phyloP scores from a whole-genome alignment of 805 yeast species.

The Lipomyces chichibuensis region DNA sequence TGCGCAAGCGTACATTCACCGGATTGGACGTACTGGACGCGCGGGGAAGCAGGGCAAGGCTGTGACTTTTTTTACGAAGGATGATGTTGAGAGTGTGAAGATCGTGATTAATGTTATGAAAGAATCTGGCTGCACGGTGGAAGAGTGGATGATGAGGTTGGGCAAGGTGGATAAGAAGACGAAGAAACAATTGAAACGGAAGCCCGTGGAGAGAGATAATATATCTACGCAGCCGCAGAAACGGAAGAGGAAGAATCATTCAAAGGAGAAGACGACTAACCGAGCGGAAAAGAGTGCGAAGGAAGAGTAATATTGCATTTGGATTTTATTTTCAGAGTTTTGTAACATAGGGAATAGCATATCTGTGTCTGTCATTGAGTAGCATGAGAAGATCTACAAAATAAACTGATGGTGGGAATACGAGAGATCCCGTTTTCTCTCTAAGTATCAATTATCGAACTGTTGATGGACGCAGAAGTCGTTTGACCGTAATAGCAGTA shows the following conservation, averaged over 20 bases:
- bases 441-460: not conserved
- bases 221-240: constrained; percentile 45
- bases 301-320: not conserved
- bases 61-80: constrained; percentile 89
- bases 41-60: constrained; percentile 87
- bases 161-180: constrained; percentile 68
- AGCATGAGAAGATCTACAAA: not conserved
- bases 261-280: constrained; percentile 4
- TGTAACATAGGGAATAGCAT: not conserved
- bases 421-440: not conserved
- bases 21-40: constrained; percentile 99
- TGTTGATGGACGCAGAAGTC: too few relatives aligned
- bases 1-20: constrained; percentile 93
- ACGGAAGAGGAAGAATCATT: constrained; percentile 13
- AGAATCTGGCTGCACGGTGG: constrained; percentile 73
- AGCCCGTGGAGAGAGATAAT: constrained; percentile 60
- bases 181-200: constrained; percentile 43
- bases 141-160: constrained; percentile 79
- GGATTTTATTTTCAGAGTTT: not conserved
- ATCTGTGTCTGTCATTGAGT: not conserved
- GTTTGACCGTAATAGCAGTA: not conserved
- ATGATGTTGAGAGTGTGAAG: constrained; percentile 73
- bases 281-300: not conserved
- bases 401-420: not conserved
- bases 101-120: constrained; percentile 93